Evolutionary conservation across 345 rosid species (phyloP).

Genomic region (Salix exigua): DNA sequence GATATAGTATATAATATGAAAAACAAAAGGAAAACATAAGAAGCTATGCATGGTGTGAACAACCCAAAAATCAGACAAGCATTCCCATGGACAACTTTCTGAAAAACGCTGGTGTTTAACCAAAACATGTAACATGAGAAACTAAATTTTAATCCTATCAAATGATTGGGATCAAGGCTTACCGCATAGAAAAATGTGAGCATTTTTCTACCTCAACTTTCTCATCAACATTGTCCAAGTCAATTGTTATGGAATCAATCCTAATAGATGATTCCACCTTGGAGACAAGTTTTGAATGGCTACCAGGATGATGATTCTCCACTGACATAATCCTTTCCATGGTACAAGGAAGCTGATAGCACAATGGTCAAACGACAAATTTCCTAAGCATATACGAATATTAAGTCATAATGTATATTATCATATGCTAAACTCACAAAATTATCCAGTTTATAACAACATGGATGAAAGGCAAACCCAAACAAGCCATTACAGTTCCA

Average conservation of each 20-base stretch:
- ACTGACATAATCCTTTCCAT: conserved; percentile 24
- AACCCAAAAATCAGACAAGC: neutral
- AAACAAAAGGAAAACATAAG: neutral
- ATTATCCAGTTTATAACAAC: neutral
- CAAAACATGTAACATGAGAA: neutral
- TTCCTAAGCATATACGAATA: conserved; percentile 1
- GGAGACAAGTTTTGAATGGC: conserved; percentile 25
- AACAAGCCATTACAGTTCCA: conserved; percentile 14
- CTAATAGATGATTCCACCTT: conserved; percentile 45
- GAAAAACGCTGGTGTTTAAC: neutral
- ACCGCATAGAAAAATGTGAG: conserved; percentile 75
- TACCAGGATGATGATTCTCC: conserved; percentile 32
- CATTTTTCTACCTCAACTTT: conserved; percentile 40
- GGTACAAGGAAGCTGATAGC: conserved; percentile 14
- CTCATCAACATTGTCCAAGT: conserved; percentile 39
- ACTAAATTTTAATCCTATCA: neutral
- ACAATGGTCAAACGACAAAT: conserved; percentile 9
- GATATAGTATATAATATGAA: neutral
- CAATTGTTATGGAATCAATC: conserved; percentile 55
- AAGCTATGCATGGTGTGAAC: neutral
- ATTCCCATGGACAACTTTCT: neutral
- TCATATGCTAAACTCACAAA: conserved; percentile 6
- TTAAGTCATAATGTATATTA: conserved; percentile 3
- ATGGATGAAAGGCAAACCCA: neutral
- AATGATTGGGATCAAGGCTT: conserved; percentile 22